Conservation (phyloP, 2,329 filamentous ascomycete species). For the Exophiala phaeomuriformis region DNA sequence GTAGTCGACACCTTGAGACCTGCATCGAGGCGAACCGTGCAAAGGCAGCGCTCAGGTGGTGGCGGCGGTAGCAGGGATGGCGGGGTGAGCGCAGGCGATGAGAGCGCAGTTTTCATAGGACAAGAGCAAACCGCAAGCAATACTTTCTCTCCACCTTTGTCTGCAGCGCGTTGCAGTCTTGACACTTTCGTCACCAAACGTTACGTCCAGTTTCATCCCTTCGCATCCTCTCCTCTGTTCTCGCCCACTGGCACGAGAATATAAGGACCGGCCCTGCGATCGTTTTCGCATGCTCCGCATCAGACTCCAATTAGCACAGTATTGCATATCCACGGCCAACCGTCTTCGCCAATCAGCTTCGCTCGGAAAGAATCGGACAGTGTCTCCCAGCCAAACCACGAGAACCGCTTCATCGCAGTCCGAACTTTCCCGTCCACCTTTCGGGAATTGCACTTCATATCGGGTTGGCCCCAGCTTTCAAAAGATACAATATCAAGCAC, state of each 20-base stretch:
- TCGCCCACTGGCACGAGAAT: constrained; percentile 11
- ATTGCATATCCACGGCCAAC: constrained; percentile 13
- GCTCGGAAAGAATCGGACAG: constrained; percentile 19
- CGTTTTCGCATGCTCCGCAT: constrained; percentile 24
- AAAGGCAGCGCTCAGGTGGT: background rate
- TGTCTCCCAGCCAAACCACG: constrained; percentile 5
- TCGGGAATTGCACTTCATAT: constrained; percentile 18
- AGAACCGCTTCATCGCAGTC: constrained; percentile 4
- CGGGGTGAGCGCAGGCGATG: background rate
- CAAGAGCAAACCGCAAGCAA: background rate
- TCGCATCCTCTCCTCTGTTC: background rate
- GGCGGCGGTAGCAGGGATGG: background rate
- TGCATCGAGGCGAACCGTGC: background rate
- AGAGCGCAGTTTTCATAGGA: background rate
- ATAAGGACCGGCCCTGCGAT: constrained; percentile 15
- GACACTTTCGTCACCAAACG: too few species aligned
- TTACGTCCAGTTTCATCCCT: background rate
- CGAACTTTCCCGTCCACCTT: constrained; percentile 19
- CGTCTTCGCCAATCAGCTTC: constrained; percentile 17
- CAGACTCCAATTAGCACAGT: constrained; percentile 20
- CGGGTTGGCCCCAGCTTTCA: constrained; percentile 19
- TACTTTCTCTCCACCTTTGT: background rate
- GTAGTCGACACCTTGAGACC: background rate
- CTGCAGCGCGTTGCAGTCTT: background rate
- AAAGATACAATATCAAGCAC: constrained; percentile 20